Evolutionary conservation across 345 rosid species (phyloP).

Genomic region (Garcia nutans): DNA sequence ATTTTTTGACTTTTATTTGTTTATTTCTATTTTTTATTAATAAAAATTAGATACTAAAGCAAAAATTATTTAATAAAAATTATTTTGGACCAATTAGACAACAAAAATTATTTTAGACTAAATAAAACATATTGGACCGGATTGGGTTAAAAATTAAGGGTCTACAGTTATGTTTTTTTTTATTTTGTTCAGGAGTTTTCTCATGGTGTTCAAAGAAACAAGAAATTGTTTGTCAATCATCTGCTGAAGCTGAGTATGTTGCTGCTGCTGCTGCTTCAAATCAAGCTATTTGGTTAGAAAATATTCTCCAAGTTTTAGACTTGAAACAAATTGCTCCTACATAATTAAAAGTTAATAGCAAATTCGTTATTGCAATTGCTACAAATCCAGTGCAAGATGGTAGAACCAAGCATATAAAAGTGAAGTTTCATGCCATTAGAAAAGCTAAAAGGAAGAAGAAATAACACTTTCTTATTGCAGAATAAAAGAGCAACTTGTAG

Average conservation of each 20-base stretch:
- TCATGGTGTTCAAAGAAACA: background rate
- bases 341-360: background rate
- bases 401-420: background rate
- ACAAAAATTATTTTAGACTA: too few relatives aligned
- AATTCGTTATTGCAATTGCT: background rate
- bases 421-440: background rate
- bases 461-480: background rate
- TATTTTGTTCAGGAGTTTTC: background rate
- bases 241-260: background rate
- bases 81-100: too few relatives aligned
- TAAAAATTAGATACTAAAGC: too few relatives aligned
- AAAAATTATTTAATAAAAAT: too few relatives aligned
- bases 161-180: background rate
- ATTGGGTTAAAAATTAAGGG: too few relatives aligned
- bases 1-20: too few relatives aligned
- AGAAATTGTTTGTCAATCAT: background rate
- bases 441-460: background rate
- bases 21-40: too few relatives aligned
- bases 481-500: background rate
- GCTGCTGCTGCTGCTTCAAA: background rate
- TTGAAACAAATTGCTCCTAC: too few relatives aligned
- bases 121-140: too few relatives aligned
- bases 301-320: background rate
- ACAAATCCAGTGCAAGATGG: background rate
- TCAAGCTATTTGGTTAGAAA: background rate